These are phyloP conservation scores for Trichoderma breve DNA, from an alignment of 2,329 filamentous ascomycete species.

Conservation along the genomic window DNA sequence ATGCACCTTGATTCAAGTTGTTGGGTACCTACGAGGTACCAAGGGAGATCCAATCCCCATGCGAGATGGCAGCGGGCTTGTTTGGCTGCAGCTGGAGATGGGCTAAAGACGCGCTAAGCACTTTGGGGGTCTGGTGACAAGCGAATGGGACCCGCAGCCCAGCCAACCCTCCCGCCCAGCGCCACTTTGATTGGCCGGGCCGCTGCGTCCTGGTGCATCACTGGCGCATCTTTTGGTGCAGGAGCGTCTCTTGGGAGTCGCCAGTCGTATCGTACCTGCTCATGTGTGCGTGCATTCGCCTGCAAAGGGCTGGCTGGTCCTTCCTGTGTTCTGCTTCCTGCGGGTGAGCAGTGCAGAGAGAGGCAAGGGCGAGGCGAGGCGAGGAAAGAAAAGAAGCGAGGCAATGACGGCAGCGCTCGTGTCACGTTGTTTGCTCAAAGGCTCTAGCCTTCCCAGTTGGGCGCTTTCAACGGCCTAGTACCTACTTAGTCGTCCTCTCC, in stretches of 20 bases:
- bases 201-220: background rate
- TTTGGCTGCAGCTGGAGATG: background rate
- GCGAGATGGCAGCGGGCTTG: constrained; percentile 1
- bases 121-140: constrained; percentile 19
- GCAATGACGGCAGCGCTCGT: background rate
- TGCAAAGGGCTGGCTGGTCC: background rate
- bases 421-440: background rate
- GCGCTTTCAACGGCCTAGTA: background rate
- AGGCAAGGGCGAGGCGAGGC: background rate
- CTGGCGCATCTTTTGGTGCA: background rate
- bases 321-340: background rate
- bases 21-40: background rate
- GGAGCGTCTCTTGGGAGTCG: background rate
- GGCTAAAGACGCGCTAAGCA: background rate
- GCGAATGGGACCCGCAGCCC: constrained; percentile 14
- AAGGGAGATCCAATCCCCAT: background rate
- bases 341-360: background rate
- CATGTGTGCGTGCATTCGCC: background rate
- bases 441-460: background rate
- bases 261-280: background rate
- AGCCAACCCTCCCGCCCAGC: background rate
- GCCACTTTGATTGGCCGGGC: constrained; percentile 12
- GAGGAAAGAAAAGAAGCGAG: background rate
- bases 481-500: background rate
- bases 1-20: background rate